Conservation (phyloP, 2,329 filamentous ascomycete genomes). For the Periconia sp. region DNA sequence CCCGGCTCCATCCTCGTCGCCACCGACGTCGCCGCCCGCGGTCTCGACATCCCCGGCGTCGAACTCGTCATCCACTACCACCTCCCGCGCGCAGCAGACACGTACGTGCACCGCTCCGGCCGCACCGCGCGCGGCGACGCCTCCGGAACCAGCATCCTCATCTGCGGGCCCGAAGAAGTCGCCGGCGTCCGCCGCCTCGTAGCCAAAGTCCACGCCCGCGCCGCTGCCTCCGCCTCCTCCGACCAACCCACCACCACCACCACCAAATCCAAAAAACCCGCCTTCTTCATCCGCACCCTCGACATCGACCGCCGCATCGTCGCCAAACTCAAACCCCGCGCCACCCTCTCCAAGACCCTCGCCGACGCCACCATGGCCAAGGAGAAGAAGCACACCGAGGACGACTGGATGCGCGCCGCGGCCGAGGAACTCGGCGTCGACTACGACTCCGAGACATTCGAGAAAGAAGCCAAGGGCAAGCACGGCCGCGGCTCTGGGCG, state of each 20-base stretch:
- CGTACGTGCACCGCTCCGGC: conserved; percentile 93
- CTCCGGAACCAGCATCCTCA: conserved; percentile 78
- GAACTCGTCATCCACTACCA: conserved; percentile 95
- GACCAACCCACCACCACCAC: conserved; percentile 25
- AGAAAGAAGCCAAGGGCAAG: conserved; percentile 59
- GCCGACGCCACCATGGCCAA: conserved; percentile 82
- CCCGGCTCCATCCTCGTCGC: conserved; percentile 74
- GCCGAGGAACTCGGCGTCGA: conserved; percentile 94
- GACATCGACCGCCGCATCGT: conserved; percentile 82
- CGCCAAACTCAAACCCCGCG: conserved; percentile 72
- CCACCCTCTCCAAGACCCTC: conserved; percentile 81
- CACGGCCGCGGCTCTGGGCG: conserved; percentile 67
- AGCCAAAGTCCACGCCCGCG: conserved; percentile 77
- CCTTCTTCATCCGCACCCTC: conserved; percentile 74
- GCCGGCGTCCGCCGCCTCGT: conserved; percentile 79
- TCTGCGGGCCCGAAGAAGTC: conserved; percentile 91
- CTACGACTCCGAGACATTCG: conserved; percentile 87
- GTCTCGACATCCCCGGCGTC: conserved; percentile 88
- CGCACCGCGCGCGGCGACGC: conserved; percentile 84
- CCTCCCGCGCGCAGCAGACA: conserved; percentile 85
- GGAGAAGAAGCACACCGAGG: conserved; percentile 80
- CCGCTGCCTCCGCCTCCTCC: no score
- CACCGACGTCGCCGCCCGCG: conserved; percentile 90
- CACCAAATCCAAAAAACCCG: conserved; percentile 53
- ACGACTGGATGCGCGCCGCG: conserved; percentile 79